Evolutionary conservation across 2,329 filamentous ascomycete species (phyloP).

Genomic region (Drechslerella stenobrocha): DNA sequence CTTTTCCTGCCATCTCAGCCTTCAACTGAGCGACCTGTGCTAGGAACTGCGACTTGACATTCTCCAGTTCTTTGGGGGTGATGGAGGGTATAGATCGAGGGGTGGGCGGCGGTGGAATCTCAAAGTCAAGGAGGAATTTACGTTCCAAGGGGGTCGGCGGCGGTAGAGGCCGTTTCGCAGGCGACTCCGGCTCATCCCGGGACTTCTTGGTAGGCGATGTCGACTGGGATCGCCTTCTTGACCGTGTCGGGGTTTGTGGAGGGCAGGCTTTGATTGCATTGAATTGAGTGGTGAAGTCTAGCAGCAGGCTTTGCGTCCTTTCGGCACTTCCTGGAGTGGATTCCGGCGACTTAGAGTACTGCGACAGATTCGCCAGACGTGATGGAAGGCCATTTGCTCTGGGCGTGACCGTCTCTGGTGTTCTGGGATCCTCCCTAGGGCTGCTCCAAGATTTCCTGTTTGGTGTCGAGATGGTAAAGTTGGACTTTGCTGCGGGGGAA

Average conservation of each 20-base stretch:
- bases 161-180: constrained; percentile 31
- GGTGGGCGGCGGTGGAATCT: constrained; percentile 89
- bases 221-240: constrained; percentile 57
- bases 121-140: constrained; percentile 78
- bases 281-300: constrained; percentile 84
- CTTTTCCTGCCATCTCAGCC: constrained; percentile 86
- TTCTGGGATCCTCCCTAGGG: constrained; percentile 32
- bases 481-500: constrained; percentile 36
- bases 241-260: constrained; percentile 61
- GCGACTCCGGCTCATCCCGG: constrained; percentile 51
- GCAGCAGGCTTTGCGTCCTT: constrained; percentile 72
- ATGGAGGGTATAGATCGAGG: constrained; percentile 88
- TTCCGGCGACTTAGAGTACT: constrained; percentile 56
- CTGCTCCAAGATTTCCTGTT: constrained; percentile 43
- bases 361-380: constrained; percentile 50
- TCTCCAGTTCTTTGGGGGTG: constrained; percentile 88
- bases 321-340: constrained; percentile 60
- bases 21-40: constrained; percentile 94
- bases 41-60: constrained; percentile 83
- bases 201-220: constrained; percentile 56
- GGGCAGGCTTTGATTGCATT: constrained; percentile 58
- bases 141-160: constrained; percentile 53
- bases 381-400: constrained; percentile 25
- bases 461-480: constrained; percentile 30
- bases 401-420: constrained; percentile 35